A percentile compares a stretch with the other conserved stretches of the same genome.
Conservation (phyloP, 169 alveolate genomes). For the Eimeria necatrix region DNA sequence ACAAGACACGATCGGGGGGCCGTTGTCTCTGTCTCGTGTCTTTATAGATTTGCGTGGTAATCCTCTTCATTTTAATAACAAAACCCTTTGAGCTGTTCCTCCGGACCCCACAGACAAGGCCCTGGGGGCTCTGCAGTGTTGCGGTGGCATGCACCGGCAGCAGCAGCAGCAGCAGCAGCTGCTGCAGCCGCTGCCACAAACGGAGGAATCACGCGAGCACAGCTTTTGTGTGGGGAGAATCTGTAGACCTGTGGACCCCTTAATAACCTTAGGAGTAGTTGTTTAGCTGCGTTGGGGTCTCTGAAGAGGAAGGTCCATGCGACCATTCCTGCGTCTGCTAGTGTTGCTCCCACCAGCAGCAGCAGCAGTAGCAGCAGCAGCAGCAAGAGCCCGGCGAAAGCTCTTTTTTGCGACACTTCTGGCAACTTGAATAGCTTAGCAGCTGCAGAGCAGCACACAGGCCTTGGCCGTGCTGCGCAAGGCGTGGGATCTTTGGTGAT, state of each 20-base stretch:
- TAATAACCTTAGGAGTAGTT: background rate
- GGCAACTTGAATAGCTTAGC: background rate
- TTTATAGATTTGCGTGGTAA: too few relatives aligned
- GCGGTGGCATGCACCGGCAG: background rate
- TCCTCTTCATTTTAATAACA: too few relatives aligned
- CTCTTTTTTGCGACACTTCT: background rate
- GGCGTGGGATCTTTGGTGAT: too few relatives aligned
- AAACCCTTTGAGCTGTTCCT: too few relatives aligned
- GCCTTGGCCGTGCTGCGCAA: too few relatives aligned
- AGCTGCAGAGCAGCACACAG: too few relatives aligned
- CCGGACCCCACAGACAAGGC: too few relatives aligned
- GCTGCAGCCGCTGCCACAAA: background rate
- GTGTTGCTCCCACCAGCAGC: background rate
- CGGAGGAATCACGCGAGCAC: background rate
- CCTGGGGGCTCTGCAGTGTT: too few relatives aligned
- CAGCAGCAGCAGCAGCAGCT: background rate
- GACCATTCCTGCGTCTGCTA: background rate
- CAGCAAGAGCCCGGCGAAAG: background rate
- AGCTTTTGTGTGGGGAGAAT: background rate
- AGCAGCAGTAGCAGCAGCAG: constrained; percentile 9
- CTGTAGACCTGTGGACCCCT: background rate
- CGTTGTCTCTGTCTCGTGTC: too few relatives aligned
- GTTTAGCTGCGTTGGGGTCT: background rate
- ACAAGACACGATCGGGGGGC: too few relatives aligned
- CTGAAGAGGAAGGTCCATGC: background rate